A percentile compares a stretch with the other conserved stretches of the same genome.
These are phyloP conservation scores for Fraxinus dipetala DNA, from an alignment of 305 asterid genomes.

Conservation along the genomic window DNA sequence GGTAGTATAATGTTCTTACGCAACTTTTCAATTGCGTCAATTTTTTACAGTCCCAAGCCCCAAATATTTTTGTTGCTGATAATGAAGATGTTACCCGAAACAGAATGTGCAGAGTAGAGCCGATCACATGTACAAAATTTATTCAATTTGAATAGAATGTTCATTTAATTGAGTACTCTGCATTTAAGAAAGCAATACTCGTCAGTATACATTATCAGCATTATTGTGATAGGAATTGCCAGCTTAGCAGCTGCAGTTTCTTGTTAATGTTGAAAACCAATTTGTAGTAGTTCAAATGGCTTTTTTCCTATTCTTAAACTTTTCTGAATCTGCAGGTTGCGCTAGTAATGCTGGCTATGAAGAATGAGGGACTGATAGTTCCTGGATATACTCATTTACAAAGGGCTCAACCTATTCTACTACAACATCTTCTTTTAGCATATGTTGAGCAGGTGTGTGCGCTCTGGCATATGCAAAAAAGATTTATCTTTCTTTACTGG, in stretches of 20 bases:
- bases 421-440: slow-evolving; percentile 91
- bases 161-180: neutral
- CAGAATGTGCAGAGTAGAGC: neutral
- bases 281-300: neutral
- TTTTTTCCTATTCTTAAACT: neutral
- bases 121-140: neutral
- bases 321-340: slow-evolving; percentile 45
- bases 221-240: neutral
- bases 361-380: slow-evolving; percentile 73
- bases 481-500: neutral
- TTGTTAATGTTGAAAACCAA: neutral
- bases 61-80: neutral
- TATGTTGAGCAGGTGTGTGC: slow-evolving; percentile 76
- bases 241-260: neutral
- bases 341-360: slow-evolving; percentile 65
- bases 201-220: neutral
- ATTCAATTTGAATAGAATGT: neutral
- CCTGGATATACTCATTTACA: slow-evolving; percentile 98
- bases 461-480: neutral
- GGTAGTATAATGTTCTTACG: slow-evolving; percentile 38
- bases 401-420: slow-evolving; percentile 92
- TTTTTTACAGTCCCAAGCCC: neutral
- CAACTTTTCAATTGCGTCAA: neutral
- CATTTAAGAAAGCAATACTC: neutral
- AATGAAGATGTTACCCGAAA: neutral